Base-by-base conservation (phyloP, 148 eudicot genomes). In the Fallopia convolvulus region DNA sequence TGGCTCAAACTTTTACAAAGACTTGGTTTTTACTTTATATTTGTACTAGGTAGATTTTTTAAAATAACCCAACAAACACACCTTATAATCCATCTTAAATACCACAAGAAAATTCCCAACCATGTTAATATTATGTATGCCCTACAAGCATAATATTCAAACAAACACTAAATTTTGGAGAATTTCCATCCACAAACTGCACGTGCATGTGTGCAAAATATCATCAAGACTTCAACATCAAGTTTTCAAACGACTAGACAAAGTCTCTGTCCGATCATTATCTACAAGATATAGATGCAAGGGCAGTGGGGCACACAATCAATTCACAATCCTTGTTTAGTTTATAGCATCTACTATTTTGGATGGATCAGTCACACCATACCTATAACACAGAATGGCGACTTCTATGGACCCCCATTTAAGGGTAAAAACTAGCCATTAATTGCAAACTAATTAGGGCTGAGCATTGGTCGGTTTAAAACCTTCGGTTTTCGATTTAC, bases 281-380 rank as follows among this genome's bases (percentile, higher is more conserved):
- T 63, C 70, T 26, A 63, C 70, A 63, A 6, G 39, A 63, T 11
- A 30, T 10, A 26, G 70, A 26, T 63, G 70, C 70, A 26, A 63
- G 33, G 70, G 39, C 70, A 63, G 70, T 63, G 30, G 70, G 70
- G 70, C 33, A 63, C 70, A 63, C 36, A 63, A 63, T 63, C 70
- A 63, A 63, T 18, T 26, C 39, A 63, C 10, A n/a, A 63, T 63
- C 70, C 70, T 63, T 63, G 70, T 63, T 23, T 26, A 63, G 6
- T 63, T 61, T 63, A 26, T 23, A 63, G 11, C 30, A 58, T 21
- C 65, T n/a, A 58, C 65, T 21, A 8, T 58, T 58, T 20, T 58
- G 65, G 65, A 20, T 58, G 30, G n/a, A 48, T 48, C 15, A 48
- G n/a, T 55, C 39, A 63, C 14, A 63, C 39, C 70, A 23, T 26